Base-by-base conservation (phyloP, 108 stramenopile species). In the Asterionellopsis glacialis region DNA sequence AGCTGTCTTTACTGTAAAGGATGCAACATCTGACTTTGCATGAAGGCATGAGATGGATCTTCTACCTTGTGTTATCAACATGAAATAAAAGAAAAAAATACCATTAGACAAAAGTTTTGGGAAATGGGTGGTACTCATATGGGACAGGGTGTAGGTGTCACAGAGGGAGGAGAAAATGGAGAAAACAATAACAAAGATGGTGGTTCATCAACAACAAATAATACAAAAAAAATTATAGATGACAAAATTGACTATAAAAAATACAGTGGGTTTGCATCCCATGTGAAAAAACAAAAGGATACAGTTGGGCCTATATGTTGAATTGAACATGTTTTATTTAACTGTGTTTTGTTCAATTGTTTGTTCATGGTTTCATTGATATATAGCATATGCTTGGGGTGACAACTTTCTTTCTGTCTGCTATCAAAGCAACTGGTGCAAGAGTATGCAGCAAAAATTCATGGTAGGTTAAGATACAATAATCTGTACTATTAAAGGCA, bases 51-150 rank as follows among this genome's bases (percentile, higher is more conserved):
- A 58, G 86, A 95, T 52, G 98, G 98, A 22, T 92, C 88, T 9
- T 87, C 67, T 4, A 82, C 87, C 4, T 65, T 98, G 59, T 63
- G 74, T 24, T 59, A 64, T 22, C 44, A 92, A 14, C 71, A 95
- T 25, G 93, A 90, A 58, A 82, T 84, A 57, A 91, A 94, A 54
- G 95, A 96, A 39, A 76, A 87, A 70, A 79, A 79, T 40, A 79
- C 89, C 41, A 97, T 97, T 95, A 76, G 96, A 39, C 89, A 98
- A 67, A 86, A 94, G 64, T 99, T 98, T 74, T 99, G 98, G 98
- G 97, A 99, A 74, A 69, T 99, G 42, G 98, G 98, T 41, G 98
- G 98, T 10, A 86, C 82, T 49, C 74, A 83, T 27, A 97, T 97
- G 95, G 98, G 96, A 55, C 64, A 95, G 24, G 96, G 88, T 1